Evolutionary conservation across 2,329 filamentous ascomycete species (phyloP).

Genomic region (Scleromitrula shiraiana): DNA sequence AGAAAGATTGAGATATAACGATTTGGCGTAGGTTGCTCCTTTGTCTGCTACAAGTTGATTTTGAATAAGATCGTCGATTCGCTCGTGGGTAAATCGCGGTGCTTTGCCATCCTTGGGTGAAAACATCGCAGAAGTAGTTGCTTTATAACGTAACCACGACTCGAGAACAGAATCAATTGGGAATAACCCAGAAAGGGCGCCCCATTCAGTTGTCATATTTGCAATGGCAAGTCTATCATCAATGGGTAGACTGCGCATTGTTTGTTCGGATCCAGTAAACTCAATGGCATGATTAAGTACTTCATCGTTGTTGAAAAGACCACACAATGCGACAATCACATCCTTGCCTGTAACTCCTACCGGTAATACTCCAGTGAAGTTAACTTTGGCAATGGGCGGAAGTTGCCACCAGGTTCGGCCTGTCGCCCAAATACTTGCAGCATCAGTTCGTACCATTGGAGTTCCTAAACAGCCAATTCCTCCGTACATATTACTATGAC

Average conservation of each 20-base stretch:
- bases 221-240: conserved; percentile 66
- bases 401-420: conserved; percentile 82
- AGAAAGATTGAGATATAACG: conserved; percentile 72
- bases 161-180: conserved; percentile 68
- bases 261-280: conserved; percentile 73
- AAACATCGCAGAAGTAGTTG: conserved; percentile 60
- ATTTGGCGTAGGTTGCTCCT: conserved; percentile 74
- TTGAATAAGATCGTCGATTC: conserved; percentile 63
- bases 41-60: conserved; percentile 64
- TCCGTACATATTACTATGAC: conserved; percentile 77
- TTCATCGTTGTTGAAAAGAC: conserved; percentile 77
- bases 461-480: conserved; percentile 71
- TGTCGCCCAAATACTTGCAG: conserved; percentile 78
- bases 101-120: conserved; percentile 37
- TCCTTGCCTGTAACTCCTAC: conserved; percentile 85
- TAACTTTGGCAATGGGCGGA: conserved; percentile 75
- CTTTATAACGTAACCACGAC: conserved; percentile 69
- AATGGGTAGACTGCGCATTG: conserved; percentile 62
- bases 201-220: conserved; percentile 83
- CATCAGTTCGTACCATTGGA: conserved; percentile 79
- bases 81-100: conserved; percentile 61
- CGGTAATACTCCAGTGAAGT: conserved; percentile 66
- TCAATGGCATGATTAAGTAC: conserved; percentile 89
- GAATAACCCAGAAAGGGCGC: conserved; percentile 65
- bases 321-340: conserved; percentile 82